Conservation (phyloP, 257 asterid genomes). For the Mentha longifolia region DNA sequence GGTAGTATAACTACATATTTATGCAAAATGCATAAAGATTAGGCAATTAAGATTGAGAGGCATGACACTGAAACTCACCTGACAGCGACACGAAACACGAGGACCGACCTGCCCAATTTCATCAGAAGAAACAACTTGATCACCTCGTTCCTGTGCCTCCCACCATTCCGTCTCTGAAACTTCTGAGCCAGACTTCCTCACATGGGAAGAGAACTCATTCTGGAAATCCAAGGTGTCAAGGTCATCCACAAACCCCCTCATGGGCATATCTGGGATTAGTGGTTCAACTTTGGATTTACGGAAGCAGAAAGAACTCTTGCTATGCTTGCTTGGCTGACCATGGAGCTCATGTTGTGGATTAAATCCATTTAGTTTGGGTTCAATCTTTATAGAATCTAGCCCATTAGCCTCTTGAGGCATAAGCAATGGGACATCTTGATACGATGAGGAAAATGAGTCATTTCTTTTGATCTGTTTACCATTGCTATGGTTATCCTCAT, state of each 20-base stretch:
- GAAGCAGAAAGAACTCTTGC: slow-evolving; percentile 71
- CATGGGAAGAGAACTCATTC: slow-evolving; percentile 53
- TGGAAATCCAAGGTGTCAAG: slow-evolving; percentile 44
- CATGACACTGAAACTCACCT: slow-evolving; percentile 57
- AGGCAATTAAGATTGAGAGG: slow-evolving; percentile 18
- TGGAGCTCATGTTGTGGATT: slow-evolving; percentile 42
- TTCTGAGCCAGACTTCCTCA: slow-evolving; percentile 49
- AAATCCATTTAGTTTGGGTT: slow-evolving; percentile 52
- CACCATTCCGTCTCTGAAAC: slow-evolving; percentile 74
- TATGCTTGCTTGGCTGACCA: slow-evolving; percentile 64
- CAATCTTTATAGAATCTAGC: slow-evolving; percentile 50
- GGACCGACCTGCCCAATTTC: slow-evolving; percentile 97
- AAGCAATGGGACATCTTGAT: slow-evolving; percentile 90
- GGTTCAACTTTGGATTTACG: slow-evolving; percentile 72
- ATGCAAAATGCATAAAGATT: slow-evolving; percentile 9
- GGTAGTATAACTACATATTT: slow-evolving; percentile 17
- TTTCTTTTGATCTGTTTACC: slow-evolving; percentile 47
- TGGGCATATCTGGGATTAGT: slow-evolving; percentile 68
- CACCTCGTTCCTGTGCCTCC: slow-evolving; percentile 90
- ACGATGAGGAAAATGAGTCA: slow-evolving; percentile 69
- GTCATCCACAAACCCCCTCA: slow-evolving; percentile 94
- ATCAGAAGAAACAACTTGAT: slow-evolving; percentile 74
- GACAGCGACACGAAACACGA: slow-evolving; percentile 85
- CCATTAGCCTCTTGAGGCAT: slow-evolving; percentile 89
- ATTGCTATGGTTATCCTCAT: slow-evolving; percentile 36